A percentile compares a stretch with the other conserved stretches of the same genome.
Evolutionary conservation across 305 asterid genomes (phyloP).

Genomic region (Fraxinus albicans): DNA sequence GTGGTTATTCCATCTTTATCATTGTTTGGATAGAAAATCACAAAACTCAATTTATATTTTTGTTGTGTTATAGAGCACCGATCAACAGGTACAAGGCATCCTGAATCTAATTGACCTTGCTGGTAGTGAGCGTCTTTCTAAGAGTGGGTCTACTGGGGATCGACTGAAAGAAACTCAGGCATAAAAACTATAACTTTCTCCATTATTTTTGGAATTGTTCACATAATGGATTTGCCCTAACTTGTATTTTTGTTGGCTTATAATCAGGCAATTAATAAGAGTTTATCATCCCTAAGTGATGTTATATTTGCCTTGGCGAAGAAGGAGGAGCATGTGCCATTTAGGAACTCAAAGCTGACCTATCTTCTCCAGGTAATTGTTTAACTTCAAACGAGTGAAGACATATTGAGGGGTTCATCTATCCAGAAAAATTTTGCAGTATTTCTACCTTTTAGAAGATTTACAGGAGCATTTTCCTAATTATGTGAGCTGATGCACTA

Average conservation of each 20-base stretch:
- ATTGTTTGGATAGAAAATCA: constrained; percentile 3
- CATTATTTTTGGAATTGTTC: neutral
- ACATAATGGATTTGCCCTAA: neutral
- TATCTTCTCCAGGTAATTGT: constrained; percentile 92
- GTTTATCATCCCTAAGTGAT: constrained; percentile 87
- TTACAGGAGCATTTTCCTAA: neutral
- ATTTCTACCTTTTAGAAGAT: neutral
- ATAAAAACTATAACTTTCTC: constrained; percentile 10
- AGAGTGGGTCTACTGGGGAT: constrained; percentile 94
- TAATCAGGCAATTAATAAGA: constrained; percentile 86
- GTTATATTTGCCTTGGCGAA: constrained; percentile 94
- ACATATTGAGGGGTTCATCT: neutral
- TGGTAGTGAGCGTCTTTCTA: constrained; percentile 97
- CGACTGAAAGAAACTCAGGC: constrained; percentile 97
- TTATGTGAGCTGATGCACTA: neutral
- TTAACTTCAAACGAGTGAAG: neutral
- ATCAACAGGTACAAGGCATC: constrained; percentile 92
- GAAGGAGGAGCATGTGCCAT: constrained; percentile 96
- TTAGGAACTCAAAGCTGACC: constrained; percentile 89
- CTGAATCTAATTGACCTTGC: constrained; percentile 93
- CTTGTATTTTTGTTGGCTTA: neutral
- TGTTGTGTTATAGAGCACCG: constrained; percentile 59
- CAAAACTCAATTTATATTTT: neutral
- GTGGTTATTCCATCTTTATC: neutral
- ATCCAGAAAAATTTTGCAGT: neutral